Percentiles rank a stretch among this genome's conserved stretches.
These are phyloP conservation scores for Crithidia fasciculata DNA, from an alignment of 208 protist species.

Conservation along the genomic window DNA sequence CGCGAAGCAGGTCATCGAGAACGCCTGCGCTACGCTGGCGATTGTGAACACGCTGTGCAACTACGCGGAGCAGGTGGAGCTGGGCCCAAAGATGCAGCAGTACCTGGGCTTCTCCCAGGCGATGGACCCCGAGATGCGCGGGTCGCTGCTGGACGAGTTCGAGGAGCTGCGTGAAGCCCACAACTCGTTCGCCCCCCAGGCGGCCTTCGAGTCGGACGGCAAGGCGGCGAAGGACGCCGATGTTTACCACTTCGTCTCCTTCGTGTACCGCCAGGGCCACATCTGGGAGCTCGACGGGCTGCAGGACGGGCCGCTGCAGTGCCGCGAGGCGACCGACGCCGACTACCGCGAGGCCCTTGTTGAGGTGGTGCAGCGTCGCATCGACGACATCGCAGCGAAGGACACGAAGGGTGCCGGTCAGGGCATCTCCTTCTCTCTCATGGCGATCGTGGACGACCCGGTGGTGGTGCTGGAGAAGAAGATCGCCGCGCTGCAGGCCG, in stretches of 20 bases:
- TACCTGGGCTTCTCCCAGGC: conserved; percentile 76
- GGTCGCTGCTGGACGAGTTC: conserved; percentile 69
- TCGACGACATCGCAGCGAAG: conserved; percentile 66
- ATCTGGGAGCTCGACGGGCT: conserved; percentile 99
- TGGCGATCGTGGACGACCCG: conserved; percentile 95
- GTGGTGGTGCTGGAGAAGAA: conserved; percentile 69
- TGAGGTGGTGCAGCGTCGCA: conserved; percentile 88
- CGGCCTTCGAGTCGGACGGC: conserved; percentile 54
- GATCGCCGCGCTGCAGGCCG: conserved; percentile 41
- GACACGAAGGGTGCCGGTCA: conserved; percentile 55
- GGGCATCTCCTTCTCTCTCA: conserved; percentile 96
- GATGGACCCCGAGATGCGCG: conserved; percentile 74
- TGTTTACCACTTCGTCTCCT: conserved; percentile 97
- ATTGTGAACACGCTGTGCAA: conserved; percentile 98
- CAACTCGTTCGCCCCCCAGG: conserved; percentile 94
- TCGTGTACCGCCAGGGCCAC: conserved; percentile 90
- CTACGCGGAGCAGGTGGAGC: conserved; percentile 72
- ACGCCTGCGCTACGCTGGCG: conserved; percentile 98
- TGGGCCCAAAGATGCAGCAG: conserved; percentile 91
- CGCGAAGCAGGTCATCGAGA: conserved; percentile 95
- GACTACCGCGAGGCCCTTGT: conserved; percentile 73
- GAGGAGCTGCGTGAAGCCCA: conserved; percentile 94
- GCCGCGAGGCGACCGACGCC: conserved; percentile 61
- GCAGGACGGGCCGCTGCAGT: conserved; percentile 90
- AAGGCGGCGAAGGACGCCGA: conserved; percentile 17